Evolutionary conservation across 2,329 filamentous ascomycete genomes (phyloP), one percentile per base, ranked within the genome.

Genomic region (Didymellaceae sp.): DNA sequence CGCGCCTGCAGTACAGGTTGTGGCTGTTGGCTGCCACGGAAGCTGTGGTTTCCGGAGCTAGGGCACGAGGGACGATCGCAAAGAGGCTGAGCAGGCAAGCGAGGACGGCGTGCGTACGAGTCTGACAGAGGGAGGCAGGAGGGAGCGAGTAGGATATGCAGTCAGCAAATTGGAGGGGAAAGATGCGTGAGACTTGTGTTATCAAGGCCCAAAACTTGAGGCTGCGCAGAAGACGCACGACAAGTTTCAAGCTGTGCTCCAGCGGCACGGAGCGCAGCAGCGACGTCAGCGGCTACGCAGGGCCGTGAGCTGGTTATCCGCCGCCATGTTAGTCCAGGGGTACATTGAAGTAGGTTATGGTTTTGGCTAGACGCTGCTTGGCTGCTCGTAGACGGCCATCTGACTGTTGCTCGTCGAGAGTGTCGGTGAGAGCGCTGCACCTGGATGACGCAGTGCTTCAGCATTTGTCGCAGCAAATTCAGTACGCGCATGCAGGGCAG

Each of bases 251-350:
- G 34, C 28, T 34, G 51, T 30, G n/a, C 41, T 24, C 21, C 16
- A 14, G 52, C 14, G 32, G 59, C 61, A 63, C 55, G 54, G 54
- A 58, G 26, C 58, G 56, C 45, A 31, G 16, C 55, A 51, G 34
- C 58, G 52, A 67, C 65, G 63, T 68, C 65, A 67, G 62, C 58
- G 64, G 56, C 57, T 57, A 48, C 22, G 30, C 16, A 22, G 10
- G 22, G 17, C 42, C 34, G 43, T 17, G 32, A 42, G 26, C 26
- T 62, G 55, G 52, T 39, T 45, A 41, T 30, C 50, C 52, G 52
- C 49, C 42, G 40, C 37, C 17, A 33, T 32, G 31, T 52, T 45
- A 34, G 52, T 31, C 38, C 26, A 32, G 37, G 30, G 35, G 35
- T 10, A 25, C 3, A 22, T 31, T 35, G 48, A 32, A 11, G 20